Evolutionary conservation across 495 filamentous ascomycete genomes (phyloP).

Genomic region (Amniculicola lignicola): DNA sequence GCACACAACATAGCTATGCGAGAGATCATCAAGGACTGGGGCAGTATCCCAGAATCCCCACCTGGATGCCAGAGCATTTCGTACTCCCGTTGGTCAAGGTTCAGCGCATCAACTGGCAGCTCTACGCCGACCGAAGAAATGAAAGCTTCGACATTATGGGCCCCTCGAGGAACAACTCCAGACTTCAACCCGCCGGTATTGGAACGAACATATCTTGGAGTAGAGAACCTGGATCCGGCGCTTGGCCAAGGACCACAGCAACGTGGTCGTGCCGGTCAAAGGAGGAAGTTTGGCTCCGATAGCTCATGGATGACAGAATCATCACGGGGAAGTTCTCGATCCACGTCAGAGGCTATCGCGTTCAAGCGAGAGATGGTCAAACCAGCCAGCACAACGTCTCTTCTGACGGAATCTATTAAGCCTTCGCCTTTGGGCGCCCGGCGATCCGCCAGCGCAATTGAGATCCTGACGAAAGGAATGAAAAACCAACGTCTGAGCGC

Average conservation of each 20-base stretch:
- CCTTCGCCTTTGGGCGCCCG: neutral
- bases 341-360: neutral
- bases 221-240: neutral
- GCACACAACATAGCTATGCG: constrained; percentile 14
- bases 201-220: constrained; percentile 11
- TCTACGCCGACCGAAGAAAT: neutral
- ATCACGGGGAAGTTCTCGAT: neutral
- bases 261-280: neutral
- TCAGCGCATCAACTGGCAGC: neutral
- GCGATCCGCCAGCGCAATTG: neutral
- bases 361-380: constrained; percentile 2
- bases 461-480: constrained; percentile 1
- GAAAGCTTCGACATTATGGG: constrained; percentile 8
- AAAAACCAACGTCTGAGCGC: neutral
- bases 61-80: neutral
- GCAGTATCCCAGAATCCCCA: neutral
- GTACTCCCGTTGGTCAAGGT: constrained; percentile 6
- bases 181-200: constrained; percentile 9
- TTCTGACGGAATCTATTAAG: constrained; percentile 13
- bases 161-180: neutral
- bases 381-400: neutral
- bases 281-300: neutral
- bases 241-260: neutral
- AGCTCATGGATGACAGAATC: constrained; percentile 11
- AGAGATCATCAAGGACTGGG: constrained; percentile 3